These are phyloP conservation scores for Diversispora eburnea DNA, from an alignment of 192 early-diverging fungal genomes.

Conservation along the genomic window DNA sequence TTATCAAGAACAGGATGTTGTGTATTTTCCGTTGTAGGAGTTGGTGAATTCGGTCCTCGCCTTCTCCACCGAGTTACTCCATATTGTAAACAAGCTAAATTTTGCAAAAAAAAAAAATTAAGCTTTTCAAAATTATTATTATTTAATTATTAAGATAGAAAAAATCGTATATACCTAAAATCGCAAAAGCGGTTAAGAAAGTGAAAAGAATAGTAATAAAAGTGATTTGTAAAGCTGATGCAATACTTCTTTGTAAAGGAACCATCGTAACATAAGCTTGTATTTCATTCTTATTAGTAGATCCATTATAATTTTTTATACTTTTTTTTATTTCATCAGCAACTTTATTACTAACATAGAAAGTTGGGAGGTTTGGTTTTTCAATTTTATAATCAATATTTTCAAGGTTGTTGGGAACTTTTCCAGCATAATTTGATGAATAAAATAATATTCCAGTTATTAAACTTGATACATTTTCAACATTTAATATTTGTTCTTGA, in stretches of 20 bases:
- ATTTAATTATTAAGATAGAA: background rate
- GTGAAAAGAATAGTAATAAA: slow-evolving; percentile 3
- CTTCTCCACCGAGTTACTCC: background rate
- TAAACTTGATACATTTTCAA: too few relatives aligned
- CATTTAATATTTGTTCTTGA: too few relatives aligned
- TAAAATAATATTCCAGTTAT: too few relatives aligned
- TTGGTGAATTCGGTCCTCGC: background rate
- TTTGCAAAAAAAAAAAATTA: background rate
- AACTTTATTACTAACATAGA: too few relatives aligned
- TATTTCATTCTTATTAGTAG: background rate
- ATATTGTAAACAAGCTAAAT: background rate
- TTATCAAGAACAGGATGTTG: background rate
- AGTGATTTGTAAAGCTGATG: background rate
- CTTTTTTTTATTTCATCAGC: too few relatives aligned
- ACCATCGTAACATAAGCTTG: background rate
- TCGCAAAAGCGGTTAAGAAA: background rate
- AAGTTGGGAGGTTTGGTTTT: too few relatives aligned
- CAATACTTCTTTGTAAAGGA: background rate
- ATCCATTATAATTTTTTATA: too few relatives aligned
- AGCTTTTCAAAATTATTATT: background rate
- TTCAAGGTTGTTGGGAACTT: too few relatives aligned
- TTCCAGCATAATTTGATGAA: too few relatives aligned
- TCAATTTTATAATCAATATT: too few relatives aligned
- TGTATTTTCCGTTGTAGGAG: background rate
- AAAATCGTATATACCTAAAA: background rate